Evolutionary conservation across 352 stramenopile genomes (phyloP), one percentile per base, ranked within the genome.

Genomic region (Globisporangium camurandrum): DNA sequence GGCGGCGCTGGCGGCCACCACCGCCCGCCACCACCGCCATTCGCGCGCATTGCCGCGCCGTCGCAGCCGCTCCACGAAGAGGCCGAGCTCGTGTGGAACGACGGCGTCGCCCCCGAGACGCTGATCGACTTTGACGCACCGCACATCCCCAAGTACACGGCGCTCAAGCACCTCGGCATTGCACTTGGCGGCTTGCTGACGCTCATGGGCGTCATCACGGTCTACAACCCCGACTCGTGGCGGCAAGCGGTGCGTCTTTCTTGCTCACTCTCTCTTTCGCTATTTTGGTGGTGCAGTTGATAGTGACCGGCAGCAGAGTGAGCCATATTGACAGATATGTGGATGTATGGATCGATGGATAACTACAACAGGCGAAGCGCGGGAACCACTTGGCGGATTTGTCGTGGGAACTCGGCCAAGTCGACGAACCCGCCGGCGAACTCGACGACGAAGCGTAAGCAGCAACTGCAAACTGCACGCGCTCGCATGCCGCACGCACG

Each of bases 91-190:
- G 83, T 94, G 48, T 94, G 83, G 83, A 90, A 88, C 61, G 83
- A 94, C 57, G 77, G 79, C 49, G 83, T 94, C 19, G 73, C 80
- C 17, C 83, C 83, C 30, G 80, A 94, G 72, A 90, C 82, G 62
- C 64, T 94, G 34, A 86, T 94, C 58, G 83, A 94, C 69, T 94
- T 94, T 44, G 83, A 94, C 54, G 80, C 83, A 50, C 76, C 83
- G 56, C 83, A 94, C 63, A 76, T 94, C 39, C 72, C 80, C 49
- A 90, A 86, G 62, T 86, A 75, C 56, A 66, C 68, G 26, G 83
- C 83, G 30, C 61, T 92, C 30, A 71, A 74, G 53, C 74, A 89
- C 59, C 69, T 85, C 49, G 61, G 82, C 31, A 44, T 63, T 34
- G 78, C 73, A 17, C 51, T 94, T 27, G 68, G 69, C 33, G 69